Evolutionary conservation across 2,329 filamentous ascomycete genomes (phyloP), one percentile per base, ranked within the genome.

Genomic region (Penicillium freii): DNA sequence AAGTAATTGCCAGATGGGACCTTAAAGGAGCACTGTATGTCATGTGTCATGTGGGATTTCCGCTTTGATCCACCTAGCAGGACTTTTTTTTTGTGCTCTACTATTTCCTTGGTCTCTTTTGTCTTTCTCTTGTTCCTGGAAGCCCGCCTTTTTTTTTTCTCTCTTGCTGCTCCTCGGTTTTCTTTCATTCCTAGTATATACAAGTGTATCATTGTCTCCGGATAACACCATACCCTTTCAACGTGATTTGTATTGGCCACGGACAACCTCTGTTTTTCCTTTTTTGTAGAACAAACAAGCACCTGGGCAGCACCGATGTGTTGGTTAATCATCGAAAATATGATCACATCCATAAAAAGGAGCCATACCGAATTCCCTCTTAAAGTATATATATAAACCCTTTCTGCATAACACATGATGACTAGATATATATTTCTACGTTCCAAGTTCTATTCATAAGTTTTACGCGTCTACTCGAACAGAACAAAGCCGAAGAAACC

Each of bases 161-260:
- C 46, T 52, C 33, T 36, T 56, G 51, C 50, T 63, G 42, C 47
- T 62, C 23, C 52, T 52, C 45, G 53, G 23, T 48, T 53, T 57
- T 52, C 39, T 58, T 59, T 61, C 48, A 49, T 57, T 65, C 56
- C 47, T 42, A 64, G 62, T 65, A 67, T 63, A 68, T 69, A 66
- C 62, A 67, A 63, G 60, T 68, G 65, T 68, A 68, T 63, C 54
- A 63, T 67, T 64, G 59, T 59, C 59, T 58, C 58, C 54, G 45
- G 61, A 63, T 62, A 61, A 54, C 58, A 59, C 62, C 61, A 64
- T 66, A 68, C 65, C 66, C 60, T 52, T 56, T 61, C 33, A 50
- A 51, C 40, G 15, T 54, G 45, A 61, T 58, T 53, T 62, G 34
- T 60, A 34, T 59, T 36, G n/a, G 33, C 21, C 34, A 23, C 46